Evolutionary conservation across 116 monocot species (phyloP).

Genomic region (Phalaenopsis hybrid): DNA sequence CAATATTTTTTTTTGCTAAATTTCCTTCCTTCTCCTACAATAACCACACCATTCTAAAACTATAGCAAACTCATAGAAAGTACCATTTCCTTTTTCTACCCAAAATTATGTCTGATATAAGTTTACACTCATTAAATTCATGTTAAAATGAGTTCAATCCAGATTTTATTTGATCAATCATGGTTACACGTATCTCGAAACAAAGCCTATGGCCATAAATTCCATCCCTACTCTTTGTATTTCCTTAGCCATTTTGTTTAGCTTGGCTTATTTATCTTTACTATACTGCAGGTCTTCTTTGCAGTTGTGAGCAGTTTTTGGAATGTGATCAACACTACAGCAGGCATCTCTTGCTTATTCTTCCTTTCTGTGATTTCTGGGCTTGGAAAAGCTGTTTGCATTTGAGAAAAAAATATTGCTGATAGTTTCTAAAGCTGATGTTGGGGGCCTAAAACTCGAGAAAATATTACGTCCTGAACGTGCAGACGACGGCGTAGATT

Average conservation of each 20-base stretch:
- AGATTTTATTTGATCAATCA: too few species aligned
- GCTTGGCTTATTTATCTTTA: not conserved
- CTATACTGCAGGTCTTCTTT: conserved; percentile 54
- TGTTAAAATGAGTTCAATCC: too few species aligned
- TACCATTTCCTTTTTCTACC: too few species aligned
- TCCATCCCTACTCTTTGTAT: not conserved
- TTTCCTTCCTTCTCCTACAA: too few species aligned
- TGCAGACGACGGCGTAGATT: not conserved
- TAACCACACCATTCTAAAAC: too few species aligned
- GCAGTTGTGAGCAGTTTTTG: conserved; percentile 62
- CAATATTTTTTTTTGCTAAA: too few species aligned
- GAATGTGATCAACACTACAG: conserved; percentile 72
- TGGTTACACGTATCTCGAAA: too few species aligned
- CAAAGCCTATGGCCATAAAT: too few species aligned
- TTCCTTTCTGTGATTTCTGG: conserved; percentile 45
- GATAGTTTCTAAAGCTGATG: conserved; percentile 73
- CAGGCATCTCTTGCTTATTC: conserved; percentile 58
- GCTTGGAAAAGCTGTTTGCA: conserved; percentile 43
- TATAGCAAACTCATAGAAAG: too few species aligned
- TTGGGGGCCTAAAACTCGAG: conserved; percentile 56
- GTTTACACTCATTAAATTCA: too few species aligned
- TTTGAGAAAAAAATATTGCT: conserved; percentile 55
- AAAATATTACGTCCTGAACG: conserved; percentile 17
- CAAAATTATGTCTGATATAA: too few species aligned
- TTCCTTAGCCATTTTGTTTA: not conserved